A percentile compares a stretch with the other conserved stretches of the same genome.
Conservation (phyloP, 1,139 yeast species). For the Yamadazyma spencermartinsiae region DNA sequence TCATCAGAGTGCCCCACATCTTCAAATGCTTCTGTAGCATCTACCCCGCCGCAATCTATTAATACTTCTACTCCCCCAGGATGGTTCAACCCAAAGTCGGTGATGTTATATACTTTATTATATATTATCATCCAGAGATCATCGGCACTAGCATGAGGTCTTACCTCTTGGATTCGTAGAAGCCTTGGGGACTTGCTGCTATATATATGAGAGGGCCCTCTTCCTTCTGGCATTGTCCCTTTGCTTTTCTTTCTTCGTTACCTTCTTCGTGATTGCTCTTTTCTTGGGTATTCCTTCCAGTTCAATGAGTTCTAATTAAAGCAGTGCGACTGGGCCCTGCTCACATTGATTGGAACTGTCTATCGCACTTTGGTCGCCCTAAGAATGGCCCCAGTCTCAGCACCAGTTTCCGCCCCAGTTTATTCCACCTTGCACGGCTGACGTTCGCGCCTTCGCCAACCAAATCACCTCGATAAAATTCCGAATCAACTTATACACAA, state of each 20-base stretch:
- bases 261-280: no score
- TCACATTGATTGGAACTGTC: no score
- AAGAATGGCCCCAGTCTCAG: no score
- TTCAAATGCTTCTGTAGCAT: constrained; percentile 62
- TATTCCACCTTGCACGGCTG: no score
- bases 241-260: background rate
- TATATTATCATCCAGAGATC: constrained; percentile 71
- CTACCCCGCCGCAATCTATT: constrained; percentile 71
- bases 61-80: constrained; percentile 75
- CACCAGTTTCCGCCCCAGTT: no score
- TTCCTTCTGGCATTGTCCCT: background rate
- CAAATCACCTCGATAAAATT: background rate
- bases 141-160: constrained; percentile 43
- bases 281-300: no score
- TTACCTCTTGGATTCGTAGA: constrained; percentile 24
- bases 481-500: no score
- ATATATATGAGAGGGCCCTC: background rate
- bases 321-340: no score
- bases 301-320: no score
- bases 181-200: background rate
- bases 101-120: constrained; percentile 61
- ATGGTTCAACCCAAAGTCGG: constrained; percentile 49
- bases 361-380: no score
- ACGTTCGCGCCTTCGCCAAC: background rate
- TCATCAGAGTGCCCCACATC: constrained; percentile 52